These are phyloP conservation scores for Macrotyloma uniflorum DNA, from an alignment of 306 rosid species.

Conservation along the genomic window DNA sequence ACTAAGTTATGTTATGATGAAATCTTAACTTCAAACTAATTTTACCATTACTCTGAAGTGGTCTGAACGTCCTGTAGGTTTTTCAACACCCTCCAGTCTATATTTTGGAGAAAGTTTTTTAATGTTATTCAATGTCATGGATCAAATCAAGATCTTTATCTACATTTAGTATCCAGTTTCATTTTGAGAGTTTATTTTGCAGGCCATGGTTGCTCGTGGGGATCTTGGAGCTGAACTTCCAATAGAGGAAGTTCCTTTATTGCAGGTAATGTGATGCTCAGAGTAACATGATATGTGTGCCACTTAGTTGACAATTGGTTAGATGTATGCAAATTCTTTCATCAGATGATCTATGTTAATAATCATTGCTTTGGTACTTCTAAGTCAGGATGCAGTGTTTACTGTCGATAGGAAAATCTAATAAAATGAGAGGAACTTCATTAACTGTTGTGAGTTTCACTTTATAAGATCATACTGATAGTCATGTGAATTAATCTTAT, in stretches of 20 bases:
- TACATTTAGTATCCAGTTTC: constrained; percentile 27
- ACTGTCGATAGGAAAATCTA: constrained; percentile 16
- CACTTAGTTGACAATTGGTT: constrained; percentile 17
- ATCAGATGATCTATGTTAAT: constrained; percentile 21
- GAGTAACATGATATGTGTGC: constrained; percentile 3
- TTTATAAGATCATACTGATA: constrained; percentile 7
- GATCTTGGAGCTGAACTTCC: constrained; percentile 99
- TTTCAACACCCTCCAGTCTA: background rate
- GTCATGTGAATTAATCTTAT: constrained; percentile 15
- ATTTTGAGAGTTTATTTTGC: constrained; percentile 34
- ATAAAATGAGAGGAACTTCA: constrained; percentile 4
- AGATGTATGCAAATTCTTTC: constrained; percentile 20
- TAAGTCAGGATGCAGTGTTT: constrained; percentile 11
- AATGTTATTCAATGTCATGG: constrained; percentile 3
- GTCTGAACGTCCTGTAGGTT: constrained; percentile 15
- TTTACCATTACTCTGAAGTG: constrained; percentile 25
- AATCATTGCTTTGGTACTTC: constrained; percentile 16
- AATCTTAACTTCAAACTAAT: constrained; percentile 18
- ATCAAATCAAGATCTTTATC: constrained; percentile 20
- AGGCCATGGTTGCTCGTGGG: constrained; percentile 99
- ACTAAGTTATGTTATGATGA: background rate
- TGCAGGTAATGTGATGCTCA: constrained; percentile 69
- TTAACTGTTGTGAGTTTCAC: constrained; percentile 7
- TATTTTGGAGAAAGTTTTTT: constrained; percentile 22
- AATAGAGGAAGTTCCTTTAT: constrained; percentile 91